Base-by-base conservation (phyloP, 495 filamentous ascomycete species). In the Penicillium canescens region DNA sequence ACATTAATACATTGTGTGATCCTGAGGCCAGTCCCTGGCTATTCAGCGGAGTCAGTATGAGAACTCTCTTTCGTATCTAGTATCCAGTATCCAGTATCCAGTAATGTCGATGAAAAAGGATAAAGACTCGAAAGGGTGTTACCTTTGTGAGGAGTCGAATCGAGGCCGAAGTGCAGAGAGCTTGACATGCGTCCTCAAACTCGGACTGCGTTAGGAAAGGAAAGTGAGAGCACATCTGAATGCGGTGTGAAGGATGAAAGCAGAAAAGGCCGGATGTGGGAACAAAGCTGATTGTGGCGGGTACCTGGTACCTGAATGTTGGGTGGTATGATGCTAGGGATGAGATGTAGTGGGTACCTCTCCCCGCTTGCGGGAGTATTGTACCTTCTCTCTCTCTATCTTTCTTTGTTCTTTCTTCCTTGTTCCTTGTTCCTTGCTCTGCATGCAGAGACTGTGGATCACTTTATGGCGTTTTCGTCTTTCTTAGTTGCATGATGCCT, bases 161-260 rank as follows among this genome's bases (percentile, higher is more conserved):
- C 11, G 56, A 63, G 58, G 44, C 43, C 42, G 52, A 50, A 41
- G 42, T 60, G 52, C 56, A 59, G 18, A 90, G 73, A 36, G 74
- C 74, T 62, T 82, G 77, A 68, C 85, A 88, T 45, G 76, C 82
- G 61, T 76, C 65, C 33, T 80, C 66, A 53, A 90, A 90, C 59
- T 88, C 84, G 26, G 77, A 75, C 16, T 63, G 56, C 18, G 73
- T 78, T 12, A 89, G 74, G 46, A 81, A 82, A n/a, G 85, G 86
- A 43, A 74, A 77, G 38, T 46, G 37, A 40, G 63, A 69, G 57
- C 59, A 65, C 54, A 55, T 48, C 61, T 50, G 36, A 37, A 34
- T 39, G 43, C 50, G 42, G 20, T 40, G 42, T 53, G 43, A 16
- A 46, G 16, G 6, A 43, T 33, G 10, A 45, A 45, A 8, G 13